Evolutionary conservation across 2,329 filamentous ascomycete genomes (phyloP), one percentile per base, ranked within the genome.

Genomic region (Colletotrichum graminicola): DNA sequence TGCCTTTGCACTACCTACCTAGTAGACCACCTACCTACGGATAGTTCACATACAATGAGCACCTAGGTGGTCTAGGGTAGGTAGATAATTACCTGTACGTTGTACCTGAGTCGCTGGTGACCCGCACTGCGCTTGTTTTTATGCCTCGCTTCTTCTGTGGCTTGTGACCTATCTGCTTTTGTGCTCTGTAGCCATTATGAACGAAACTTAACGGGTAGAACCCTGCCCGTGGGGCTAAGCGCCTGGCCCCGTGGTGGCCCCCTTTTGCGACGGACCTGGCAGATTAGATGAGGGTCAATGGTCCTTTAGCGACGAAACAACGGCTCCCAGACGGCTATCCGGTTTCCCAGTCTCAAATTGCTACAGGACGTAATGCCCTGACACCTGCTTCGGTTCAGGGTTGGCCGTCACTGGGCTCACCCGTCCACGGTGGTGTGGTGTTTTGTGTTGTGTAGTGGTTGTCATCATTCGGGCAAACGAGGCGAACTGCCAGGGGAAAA

Each of bases 211-310:
- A 57, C 49, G 43, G 51, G 49, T 51, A 16, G 47, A 29, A 23
- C 63, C 67, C 49, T 70, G 67, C 54, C 56, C 59, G 39, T 55
- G 62, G 55, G 51, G 65, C 56, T 59, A 63, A 55, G 59, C 51
- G 29, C 21, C 41, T 45, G 36, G 47, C 65, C 59, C 59, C 67
- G 62, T 66, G 62, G 36, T 56, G 41, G 45, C 63, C 67, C 67
- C 63, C 43, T 67, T 67, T 66, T 67, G 29, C 49, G 56, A 43
- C 45, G 62, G 67, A 43, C 49, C 55, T 62, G 67, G 67, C 62
- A 71, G 67, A 71, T 71, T 64, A 62, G 67, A 45, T 62, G 66
- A 56, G 67, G 67, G 66, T 66, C 67, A 43, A 49, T 67, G 63
- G 56, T 56, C 67, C 63, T 41, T 67, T 43, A 55, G 55, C 63